phyloP scores from a whole-genome alignment of 257 asterid species.

The Fraxinus excelsior region DNA sequence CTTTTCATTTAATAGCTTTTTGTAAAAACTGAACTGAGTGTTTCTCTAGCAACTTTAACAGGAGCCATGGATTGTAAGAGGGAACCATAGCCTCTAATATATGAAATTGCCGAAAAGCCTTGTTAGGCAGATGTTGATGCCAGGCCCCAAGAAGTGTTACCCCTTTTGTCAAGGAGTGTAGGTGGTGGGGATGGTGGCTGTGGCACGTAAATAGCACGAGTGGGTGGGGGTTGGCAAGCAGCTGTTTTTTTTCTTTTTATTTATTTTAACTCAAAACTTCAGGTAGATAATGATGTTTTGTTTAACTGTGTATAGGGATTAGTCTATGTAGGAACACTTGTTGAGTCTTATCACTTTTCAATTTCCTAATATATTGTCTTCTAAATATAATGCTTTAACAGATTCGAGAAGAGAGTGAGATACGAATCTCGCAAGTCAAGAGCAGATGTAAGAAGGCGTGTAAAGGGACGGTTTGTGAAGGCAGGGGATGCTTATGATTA shows the following conservation, averaged over 20 bases:
- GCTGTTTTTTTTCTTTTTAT: too few relatives aligned
- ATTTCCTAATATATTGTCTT: not conserved
- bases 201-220: not conserved
- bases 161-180: not conserved
- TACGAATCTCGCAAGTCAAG: conserved; percentile 93
- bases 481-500: conserved; percentile 92
- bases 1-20: not conserved
- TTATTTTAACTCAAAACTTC: too few relatives aligned
- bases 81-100: conserved; percentile 3
- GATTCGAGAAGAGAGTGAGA: conserved; percentile 93
- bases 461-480: conserved; percentile 94
- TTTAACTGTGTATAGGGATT: not conserved
- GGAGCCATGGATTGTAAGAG: conserved; percentile 13
- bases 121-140: conserved; percentile 8
- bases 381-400: conserved; percentile 27
- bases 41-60: conserved; percentile 1
- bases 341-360: not conserved
- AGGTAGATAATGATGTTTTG: not conserved
- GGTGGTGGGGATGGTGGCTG: not conserved
- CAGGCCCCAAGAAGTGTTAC: conserved; percentile 10
- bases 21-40: conserved; percentile 2
- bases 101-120: not conserved
- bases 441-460: conserved; percentile 95
- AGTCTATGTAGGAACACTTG: too few relatives aligned
- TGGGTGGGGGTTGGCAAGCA: too few relatives aligned